Conservation (phyloP, 202 grass and related monocot species). For the Zoysia matrella region DNA sequence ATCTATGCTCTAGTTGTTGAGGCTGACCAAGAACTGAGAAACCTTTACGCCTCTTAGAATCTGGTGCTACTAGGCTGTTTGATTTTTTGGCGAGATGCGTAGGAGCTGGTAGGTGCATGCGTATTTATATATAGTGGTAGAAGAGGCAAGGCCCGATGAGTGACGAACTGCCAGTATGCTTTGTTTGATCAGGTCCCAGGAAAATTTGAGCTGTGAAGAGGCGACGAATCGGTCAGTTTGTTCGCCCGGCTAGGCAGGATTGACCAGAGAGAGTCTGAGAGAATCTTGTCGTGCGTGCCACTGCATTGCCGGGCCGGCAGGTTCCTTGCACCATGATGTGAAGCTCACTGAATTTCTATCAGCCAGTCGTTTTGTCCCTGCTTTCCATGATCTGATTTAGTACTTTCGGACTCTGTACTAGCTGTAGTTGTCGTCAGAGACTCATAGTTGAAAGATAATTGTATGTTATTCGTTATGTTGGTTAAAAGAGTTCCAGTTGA, state of each 20-base stretch:
- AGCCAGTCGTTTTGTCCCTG: neutral
- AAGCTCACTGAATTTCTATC: neutral
- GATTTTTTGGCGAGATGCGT: constrained; percentile 1
- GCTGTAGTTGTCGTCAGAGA: no score
- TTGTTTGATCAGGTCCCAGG: constrained; percentile 38
- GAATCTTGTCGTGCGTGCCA: neutral
- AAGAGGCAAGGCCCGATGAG: neutral
- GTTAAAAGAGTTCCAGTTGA: no score
- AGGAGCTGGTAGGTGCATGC: neutral
- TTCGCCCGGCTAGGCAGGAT: constrained; percentile 32
- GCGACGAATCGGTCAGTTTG: constrained; percentile 26
- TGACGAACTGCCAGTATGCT: constrained; percentile 4
- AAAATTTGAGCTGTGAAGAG: neutral
- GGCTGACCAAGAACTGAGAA: neutral
- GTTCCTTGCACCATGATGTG: neutral
- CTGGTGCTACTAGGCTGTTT: neutral
- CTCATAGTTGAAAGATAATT: no score
- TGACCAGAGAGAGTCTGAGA: constrained; percentile 29
- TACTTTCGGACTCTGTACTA: no score
- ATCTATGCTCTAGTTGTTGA: neutral
- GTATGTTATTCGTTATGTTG: no score
- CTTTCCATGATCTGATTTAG: no score
- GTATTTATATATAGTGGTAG: constrained; percentile 34
- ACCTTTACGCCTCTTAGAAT: neutral
- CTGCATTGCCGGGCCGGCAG: neutral